Evolutionary conservation across 2,329 filamentous ascomycete species (phyloP).

Genomic region (Exophiala phaeomuriformis): DNA sequence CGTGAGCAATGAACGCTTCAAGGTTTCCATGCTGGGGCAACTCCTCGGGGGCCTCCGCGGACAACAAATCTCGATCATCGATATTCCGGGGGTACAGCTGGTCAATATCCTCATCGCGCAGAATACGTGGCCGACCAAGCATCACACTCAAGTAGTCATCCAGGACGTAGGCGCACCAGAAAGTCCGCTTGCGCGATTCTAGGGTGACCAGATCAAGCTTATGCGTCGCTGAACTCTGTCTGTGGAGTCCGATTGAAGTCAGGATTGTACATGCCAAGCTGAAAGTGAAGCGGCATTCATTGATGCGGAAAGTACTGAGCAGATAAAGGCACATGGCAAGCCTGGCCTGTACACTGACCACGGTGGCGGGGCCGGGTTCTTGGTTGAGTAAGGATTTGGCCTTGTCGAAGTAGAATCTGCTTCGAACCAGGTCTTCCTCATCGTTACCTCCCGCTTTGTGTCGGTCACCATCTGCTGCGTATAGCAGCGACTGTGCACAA

Average conservation of each 20-base stretch:
- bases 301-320: conserved; percentile 48
- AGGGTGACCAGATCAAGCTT: conserved; percentile 33
- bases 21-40: conserved; percentile 28
- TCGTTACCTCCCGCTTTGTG: conserved; percentile 17
- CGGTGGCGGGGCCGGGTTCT: conserved; percentile 44
- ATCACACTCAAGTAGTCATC: conserved; percentile 60
- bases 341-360: conserved; percentile 49
- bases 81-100: conserved; percentile 51
- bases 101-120: conserved; percentile 58
- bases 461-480: conserved; percentile 10
- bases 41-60: conserved; percentile 34
- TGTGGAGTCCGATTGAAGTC: conserved; percentile 39
- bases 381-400: conserved; percentile 22
- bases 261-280: conserved; percentile 39
- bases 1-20: conserved; percentile 25
- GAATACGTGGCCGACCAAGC: conserved; percentile 53
- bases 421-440: conserved; percentile 13
- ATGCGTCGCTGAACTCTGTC: conserved; percentile 29
- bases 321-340: conserved; percentile 49
- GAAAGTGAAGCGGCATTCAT: conserved; percentile 50
- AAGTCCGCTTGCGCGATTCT: conserved; percentile 52
- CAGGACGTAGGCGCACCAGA: conserved; percentile 57
- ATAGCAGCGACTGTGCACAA: conserved; percentile 24
- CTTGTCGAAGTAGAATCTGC: conserved; percentile 20
- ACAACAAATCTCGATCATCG: conserved; percentile 52